Conservation (phyloP, 768 basidiomycete genomes). For the Royoungia palumana region DNA sequence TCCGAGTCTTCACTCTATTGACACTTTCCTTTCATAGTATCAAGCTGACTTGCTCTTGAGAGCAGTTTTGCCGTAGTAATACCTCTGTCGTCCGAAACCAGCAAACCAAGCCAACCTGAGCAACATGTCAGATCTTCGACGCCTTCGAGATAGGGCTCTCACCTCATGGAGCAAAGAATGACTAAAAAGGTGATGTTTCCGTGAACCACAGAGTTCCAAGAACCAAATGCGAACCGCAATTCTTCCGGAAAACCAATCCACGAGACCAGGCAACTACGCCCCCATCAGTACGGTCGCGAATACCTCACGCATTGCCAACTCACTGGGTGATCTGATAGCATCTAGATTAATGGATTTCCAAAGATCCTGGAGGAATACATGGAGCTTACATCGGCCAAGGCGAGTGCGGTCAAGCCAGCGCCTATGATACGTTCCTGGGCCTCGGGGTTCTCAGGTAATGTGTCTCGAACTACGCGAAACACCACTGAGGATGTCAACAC, state of each 20-base stretch:
- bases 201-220: conserved; percentile 73
- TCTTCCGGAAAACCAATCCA: conserved; percentile 56
- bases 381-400: conserved; percentile 63
- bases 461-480: conserved; percentile 63
- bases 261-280: conserved; percentile 52
- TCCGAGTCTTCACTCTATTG: too few species aligned
- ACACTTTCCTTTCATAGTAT: too few species aligned
- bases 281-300: conserved; percentile 2
- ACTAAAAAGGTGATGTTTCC: conserved; percentile 70
- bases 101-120: conserved; percentile 53
- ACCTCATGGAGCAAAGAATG: conserved; percentile 58
- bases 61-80: conserved; percentile 34
- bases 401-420: conserved; percentile 57
- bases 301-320: conserved; percentile 19
- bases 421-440: conserved; percentile 70
- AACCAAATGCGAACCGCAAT: conserved; percentile 44
- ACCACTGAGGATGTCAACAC: conserved; percentile 64
- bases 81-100: conserved; percentile 46
- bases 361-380: background rate
- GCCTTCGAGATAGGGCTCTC: conserved; percentile 3
- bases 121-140: conserved; percentile 2
- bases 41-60: conserved; percentile 11
- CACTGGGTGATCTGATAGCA: conserved; percentile 57
- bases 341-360: background rate
- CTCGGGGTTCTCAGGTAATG: conserved; percentile 50